Percentiles rank a stretch among this genome's conserved stretches.
Evolutionary conservation across 2,329 filamentous ascomycete genomes (phyloP).

Genomic region (Alternaria postmessia): DNA sequence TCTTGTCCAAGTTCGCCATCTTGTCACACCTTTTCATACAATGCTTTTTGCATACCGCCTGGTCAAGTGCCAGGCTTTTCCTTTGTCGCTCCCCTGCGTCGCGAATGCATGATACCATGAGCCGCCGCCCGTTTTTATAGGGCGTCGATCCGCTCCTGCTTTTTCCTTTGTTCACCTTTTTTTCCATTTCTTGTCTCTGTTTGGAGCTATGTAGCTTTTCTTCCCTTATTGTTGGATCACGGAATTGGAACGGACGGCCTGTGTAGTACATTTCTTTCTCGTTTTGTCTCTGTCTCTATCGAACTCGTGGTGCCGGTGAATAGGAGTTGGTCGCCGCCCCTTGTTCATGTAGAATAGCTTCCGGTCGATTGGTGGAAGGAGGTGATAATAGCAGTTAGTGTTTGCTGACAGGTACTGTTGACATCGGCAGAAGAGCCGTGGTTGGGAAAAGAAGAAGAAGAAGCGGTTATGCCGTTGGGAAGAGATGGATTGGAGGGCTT

Average conservation of each 20-base stretch:
- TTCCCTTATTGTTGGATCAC: neutral
- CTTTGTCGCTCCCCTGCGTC: conserved; percentile 8
- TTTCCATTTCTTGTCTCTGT: neutral
- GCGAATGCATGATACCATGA: conserved; percentile 36
- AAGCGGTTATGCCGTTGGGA: neutral
- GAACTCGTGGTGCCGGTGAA: neutral
- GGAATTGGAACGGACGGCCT: neutral
- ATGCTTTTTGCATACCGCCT: conserved; percentile 8
- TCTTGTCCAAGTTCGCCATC: neutral
- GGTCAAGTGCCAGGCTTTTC: neutral
- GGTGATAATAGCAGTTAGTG: conserved; percentile 5
- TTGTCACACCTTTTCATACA: neutral
- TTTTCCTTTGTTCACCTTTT: conserved; percentile 6
- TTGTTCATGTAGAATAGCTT: conserved; percentile 2
- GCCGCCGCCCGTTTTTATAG: conserved; percentile 2
- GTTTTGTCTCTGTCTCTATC: neutral
- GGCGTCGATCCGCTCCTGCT: neutral
- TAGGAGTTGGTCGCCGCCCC: neutral
- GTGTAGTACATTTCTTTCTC: neutral
- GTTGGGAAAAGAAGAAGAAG: neutral
- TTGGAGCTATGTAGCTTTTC: neutral
- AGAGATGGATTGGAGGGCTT: neutral
- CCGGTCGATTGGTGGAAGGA: neutral
- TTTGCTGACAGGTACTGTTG: neutral
- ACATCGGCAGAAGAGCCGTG: neutral